Evolutionary conservation across 2,329 filamentous ascomycete genomes (phyloP), one percentile per base, ranked within the genome.

Genomic region (Helotiales sp.): DNA sequence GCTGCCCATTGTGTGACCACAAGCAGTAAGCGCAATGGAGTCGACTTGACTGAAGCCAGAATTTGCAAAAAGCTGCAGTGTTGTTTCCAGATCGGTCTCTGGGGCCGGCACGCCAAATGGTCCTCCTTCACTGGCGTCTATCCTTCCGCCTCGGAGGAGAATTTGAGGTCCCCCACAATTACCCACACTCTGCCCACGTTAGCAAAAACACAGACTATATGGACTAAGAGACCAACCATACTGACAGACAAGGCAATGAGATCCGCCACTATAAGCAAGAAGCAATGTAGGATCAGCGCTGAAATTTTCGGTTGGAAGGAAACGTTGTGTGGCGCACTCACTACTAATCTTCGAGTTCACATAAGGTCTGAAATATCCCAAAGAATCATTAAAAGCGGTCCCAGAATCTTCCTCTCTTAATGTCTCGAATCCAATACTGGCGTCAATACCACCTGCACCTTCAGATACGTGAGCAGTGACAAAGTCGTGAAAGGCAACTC

Each of bases 401-500:
- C 83, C 83, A 1, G 77, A 74, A 65, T 86, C 85, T 64, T 86
- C 83, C 31, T 75, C 74, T 53, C 76, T 78, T 30, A 70, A 71
- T 7, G 84, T 72, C 70, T 86, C 83, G 63, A 81, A 87, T 58
- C 83, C 80, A 30, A 87, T 72, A 9, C 83, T 86, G 13, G 73
- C 83, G 64, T 86, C 84, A 40, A 86, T 57, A 1, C 84, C 84
- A 27, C 83, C 83, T 1, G 70, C 71, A 27, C 75, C 73, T n/a
- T 72, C 74, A 55, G 71, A 75, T 12, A 72, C 69, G 63, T 81
- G 81, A 25, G 75, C 78, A 5, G 82, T 82, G 3, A 81, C 75
- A 76, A 84, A 82, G 66, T 86, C 83, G 69, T 86, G 83, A 59
- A 86, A 86, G 25, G 79, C 81, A 2, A 81, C 79, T 24, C 83